A percentile compares a stretch with the other conserved stretches of the same genome.
Evolutionary conservation across 495 filamentous ascomycete species (phyloP).

Genomic region (Penicillium daleae): DNA sequence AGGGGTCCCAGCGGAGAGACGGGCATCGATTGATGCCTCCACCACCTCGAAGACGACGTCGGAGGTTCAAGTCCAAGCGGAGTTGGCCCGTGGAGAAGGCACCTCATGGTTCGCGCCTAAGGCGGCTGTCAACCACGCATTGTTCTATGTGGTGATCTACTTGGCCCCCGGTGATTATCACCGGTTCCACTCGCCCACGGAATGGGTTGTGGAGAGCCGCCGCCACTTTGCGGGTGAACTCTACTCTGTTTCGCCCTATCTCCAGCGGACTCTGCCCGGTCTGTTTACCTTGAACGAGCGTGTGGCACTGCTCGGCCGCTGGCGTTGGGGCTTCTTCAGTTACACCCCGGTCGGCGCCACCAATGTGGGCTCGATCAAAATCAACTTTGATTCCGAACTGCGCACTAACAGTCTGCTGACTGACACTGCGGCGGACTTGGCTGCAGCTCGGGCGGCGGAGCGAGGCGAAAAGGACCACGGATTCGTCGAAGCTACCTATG

Average conservation of each 20-base stretch:
- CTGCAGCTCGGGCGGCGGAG: slow-evolving; percentile 74
- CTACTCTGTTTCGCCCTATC: slow-evolving; percentile 91
- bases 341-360: slow-evolving; percentile 96
- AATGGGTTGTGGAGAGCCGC: slow-evolving; percentile 90
- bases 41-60: slow-evolving; percentile 66
- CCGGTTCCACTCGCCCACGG: slow-evolving; percentile 91
- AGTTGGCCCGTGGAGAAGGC: slow-evolving; percentile 72
- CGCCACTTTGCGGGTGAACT: slow-evolving; percentile 97
- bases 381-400: slow-evolving; percentile 96
- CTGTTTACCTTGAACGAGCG: slow-evolving; percentile 97
- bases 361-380: slow-evolving; percentile 96
- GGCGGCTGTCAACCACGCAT: slow-evolving; percentile 58
- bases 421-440: slow-evolving; percentile 83
- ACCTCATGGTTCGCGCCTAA: slow-evolving; percentile 78
- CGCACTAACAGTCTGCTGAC: slow-evolving; percentile 89
- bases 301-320: slow-evolving; percentile 89
- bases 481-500: slow-evolving; percentile 90
- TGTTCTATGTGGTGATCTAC: slow-evolving; percentile 96
- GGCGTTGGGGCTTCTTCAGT: slow-evolving; percentile 97
- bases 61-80: slow-evolving; percentile 80
- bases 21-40: slow-evolving; percentile 62
- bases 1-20: slow-evolving; percentile 32
- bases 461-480: slow-evolving; percentile 81
- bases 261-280: slow-evolving; percentile 87
- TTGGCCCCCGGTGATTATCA: slow-evolving; percentile 99